Percentiles rank a stretch among this genome's conserved stretches.
phyloP scores from a whole-genome alignment of 768 basidiomycete genomes.

The Coprinellus micaceus region DNA sequence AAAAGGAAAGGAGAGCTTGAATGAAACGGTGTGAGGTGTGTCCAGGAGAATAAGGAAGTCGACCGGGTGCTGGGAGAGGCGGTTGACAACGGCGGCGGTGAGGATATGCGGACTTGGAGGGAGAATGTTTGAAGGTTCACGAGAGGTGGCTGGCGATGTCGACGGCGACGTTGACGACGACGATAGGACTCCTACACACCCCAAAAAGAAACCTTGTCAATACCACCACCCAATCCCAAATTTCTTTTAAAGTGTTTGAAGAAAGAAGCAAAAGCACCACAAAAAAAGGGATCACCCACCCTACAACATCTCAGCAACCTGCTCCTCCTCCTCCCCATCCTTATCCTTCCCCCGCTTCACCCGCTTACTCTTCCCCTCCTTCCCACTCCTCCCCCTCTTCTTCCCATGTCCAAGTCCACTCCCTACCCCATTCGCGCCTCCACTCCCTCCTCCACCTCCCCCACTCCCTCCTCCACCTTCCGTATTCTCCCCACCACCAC shows the following conservation, averaged over 20 bases:
- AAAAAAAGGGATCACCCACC: background rate
- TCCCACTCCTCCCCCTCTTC: slow-evolving; percentile 10
- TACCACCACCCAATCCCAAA: no score
- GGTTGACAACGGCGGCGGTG: background rate
- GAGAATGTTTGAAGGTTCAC: no score
- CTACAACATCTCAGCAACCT: slow-evolving; percentile 7
- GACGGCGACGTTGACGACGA: background rate
- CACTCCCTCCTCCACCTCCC: no score
- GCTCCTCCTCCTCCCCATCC: slow-evolving; percentile 13
- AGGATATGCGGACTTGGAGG: background rate
- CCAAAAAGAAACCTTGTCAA: no score
- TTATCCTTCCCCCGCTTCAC: slow-evolving; percentile 9
- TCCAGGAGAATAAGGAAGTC: background rate
- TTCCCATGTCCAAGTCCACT: slow-evolving; percentile 13
- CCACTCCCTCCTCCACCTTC: no score
- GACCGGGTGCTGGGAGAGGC: background rate
- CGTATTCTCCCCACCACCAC: no score
- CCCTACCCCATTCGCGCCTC: slow-evolving; percentile 14
- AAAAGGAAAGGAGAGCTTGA: background rate
- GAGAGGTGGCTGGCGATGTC: no score
- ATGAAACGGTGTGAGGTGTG: background rate
- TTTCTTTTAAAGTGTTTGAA: no score
- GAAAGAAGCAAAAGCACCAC: no score
- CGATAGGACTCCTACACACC: no score
- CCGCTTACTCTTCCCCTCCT: slow-evolving; percentile 13